A percentile compares a stretch with the other conserved stretches of the same genome.
phyloP scores from a whole-genome alignment of 768 basidiomycete genomes.

The Gautieria morchelliformis region DNA sequence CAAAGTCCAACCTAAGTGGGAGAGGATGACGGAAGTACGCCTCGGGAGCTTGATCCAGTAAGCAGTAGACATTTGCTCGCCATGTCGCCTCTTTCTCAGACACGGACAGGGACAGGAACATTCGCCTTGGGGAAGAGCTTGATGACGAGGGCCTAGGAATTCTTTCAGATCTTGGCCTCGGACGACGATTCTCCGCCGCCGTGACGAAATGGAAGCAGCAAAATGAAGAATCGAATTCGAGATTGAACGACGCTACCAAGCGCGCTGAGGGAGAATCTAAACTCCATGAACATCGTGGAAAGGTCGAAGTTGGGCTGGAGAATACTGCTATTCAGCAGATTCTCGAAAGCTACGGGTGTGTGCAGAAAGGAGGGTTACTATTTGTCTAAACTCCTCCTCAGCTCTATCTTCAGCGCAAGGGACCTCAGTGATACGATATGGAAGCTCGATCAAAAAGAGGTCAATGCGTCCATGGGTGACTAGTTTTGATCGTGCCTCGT shows the following conservation, averaged over 20 bases:
- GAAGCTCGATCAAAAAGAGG: neutral
- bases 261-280: neutral
- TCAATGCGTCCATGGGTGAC: neutral
- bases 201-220: conserved; percentile 19
- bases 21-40: neutral
- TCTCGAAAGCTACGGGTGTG: conserved; percentile 9
- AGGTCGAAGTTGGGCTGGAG: neutral
- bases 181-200: conserved; percentile 15
- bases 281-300: neutral
- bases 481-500: neutral
- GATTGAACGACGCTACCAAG: neutral
- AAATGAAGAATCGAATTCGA: neutral
- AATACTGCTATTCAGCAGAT: conserved; percentile 13
- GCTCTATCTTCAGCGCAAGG: neutral
- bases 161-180: conserved; percentile 21
- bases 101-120: neutral
- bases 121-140: conserved; percentile 18
- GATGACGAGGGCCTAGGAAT: conserved; percentile 19
- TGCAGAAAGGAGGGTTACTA: neutral
- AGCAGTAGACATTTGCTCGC: too few species aligned
- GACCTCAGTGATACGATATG: neutral
- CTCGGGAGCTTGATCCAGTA: too few species aligned
- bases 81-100: too few species aligned
- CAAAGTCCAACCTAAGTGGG: neutral
- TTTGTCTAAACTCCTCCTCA: neutral